These are phyloP conservation scores for Cymbopogon citratus DNA, from an alignment of 176 grass and related monocot species.

Conservation along the genomic window DNA sequence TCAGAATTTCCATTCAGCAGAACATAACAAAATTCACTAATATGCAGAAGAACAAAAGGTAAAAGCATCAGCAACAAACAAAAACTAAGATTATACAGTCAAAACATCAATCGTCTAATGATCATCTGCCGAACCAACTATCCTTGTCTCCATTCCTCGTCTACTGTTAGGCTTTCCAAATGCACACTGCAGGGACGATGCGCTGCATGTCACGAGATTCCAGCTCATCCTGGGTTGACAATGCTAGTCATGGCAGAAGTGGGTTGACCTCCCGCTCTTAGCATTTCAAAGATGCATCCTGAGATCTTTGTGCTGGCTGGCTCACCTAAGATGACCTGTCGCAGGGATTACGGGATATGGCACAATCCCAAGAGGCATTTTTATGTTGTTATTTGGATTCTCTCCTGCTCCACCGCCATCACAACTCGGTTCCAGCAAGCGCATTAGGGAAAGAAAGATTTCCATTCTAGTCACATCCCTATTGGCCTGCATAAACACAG, in stretches of 20 bases:
- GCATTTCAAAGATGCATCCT: constrained; percentile 40
- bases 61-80: constrained; percentile 21
- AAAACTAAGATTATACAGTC: constrained; percentile 41
- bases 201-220: constrained; percentile 24
- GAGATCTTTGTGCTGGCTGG: background rate
- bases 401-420: constrained; percentile 30
- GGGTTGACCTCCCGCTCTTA: constrained; percentile 59
- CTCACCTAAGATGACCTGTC: constrained; percentile 54
- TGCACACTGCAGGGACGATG: constrained; percentile 21
- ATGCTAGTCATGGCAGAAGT: constrained; percentile 80
- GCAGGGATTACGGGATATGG: constrained; percentile 62
- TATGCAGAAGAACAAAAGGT: background rate
- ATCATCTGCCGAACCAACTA: constrained; percentile 33
- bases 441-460: constrained; percentile 73
- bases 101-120: constrained; percentile 33
- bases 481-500: constrained; percentile 47
- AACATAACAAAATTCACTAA: constrained; percentile 45
- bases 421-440: constrained; percentile 49
- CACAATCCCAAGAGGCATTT: constrained; percentile 27
- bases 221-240: constrained; percentile 32
- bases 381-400: constrained; percentile 37
- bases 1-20: constrained; percentile 21
- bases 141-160: constrained; percentile 2
- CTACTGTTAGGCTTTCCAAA: constrained; percentile 46
- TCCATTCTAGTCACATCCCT: constrained; percentile 76